These are phyloP conservation scores for Aureobasidium subglaciale DNA, from an alignment of 2,329 filamentous ascomycete species.

Conservation along the genomic window DNA sequence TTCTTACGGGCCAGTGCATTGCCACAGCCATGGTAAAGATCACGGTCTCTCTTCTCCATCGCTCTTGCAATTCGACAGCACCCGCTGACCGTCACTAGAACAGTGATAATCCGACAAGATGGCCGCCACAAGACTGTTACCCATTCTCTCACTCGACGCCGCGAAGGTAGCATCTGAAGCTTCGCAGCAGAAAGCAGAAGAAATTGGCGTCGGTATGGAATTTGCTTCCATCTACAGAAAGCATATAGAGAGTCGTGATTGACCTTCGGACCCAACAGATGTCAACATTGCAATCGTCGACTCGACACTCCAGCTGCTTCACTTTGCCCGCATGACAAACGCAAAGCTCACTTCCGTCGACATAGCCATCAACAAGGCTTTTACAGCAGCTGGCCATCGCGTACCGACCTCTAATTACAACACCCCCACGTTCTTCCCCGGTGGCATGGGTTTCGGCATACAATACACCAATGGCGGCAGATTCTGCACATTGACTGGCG, in stretches of 20 bases:
- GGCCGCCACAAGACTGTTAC: slow-evolving; percentile 19
- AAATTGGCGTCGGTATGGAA: slow-evolving; percentile 32
- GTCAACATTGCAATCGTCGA: slow-evolving; percentile 46
- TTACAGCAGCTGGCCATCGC: slow-evolving; percentile 50
- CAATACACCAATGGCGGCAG: slow-evolving; percentile 46
- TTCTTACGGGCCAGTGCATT: too few species aligned
- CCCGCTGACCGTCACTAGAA: too few species aligned
- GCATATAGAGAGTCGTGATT: too few species aligned
- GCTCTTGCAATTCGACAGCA: too few species aligned
- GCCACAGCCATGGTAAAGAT: too few species aligned
- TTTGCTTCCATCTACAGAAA: neutral
- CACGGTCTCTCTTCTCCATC: too few species aligned
- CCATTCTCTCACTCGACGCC: slow-evolving; percentile 29
- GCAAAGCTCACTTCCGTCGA: slow-evolving; percentile 49
- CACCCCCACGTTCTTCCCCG: slow-evolving; percentile 44
- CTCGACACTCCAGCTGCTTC: slow-evolving; percentile 38
- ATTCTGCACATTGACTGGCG: slow-evolving; percentile 49
- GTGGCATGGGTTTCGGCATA: slow-evolving; percentile 45
- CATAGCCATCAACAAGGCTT: slow-evolving; percentile 58
- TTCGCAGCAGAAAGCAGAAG: slow-evolving; percentile 29
- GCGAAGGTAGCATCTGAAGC: slow-evolving; percentile 28
- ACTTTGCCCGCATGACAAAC: slow-evolving; percentile 42
- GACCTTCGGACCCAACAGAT: slow-evolving; percentile 27
- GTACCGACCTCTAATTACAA: slow-evolving; percentile 46
- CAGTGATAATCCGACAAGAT: too few species aligned